These are phyloP conservation scores for Aspergillus baeticus DNA, from an alignment of 495 filamentous ascomycete genomes.

Conservation along the genomic window DNA sequence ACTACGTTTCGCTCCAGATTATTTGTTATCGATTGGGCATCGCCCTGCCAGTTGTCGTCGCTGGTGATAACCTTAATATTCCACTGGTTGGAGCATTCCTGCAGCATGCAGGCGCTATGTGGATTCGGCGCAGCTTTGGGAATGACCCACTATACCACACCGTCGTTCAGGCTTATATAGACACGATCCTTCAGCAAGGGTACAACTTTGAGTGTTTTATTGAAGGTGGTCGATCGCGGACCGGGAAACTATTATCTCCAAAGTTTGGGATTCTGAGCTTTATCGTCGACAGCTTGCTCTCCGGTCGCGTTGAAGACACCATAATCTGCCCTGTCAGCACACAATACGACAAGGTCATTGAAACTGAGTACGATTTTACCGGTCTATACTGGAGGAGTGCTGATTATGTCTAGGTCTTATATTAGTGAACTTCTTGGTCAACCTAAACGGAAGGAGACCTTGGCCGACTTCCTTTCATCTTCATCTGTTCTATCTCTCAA, in stretches of 20 bases:
- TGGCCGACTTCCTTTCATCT: conserved; percentile 81
- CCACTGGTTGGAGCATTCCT: conserved; percentile 86
- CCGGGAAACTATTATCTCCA: conserved; percentile 87
- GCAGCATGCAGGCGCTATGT: conserved; percentile 96
- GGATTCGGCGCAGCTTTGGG: conserved; percentile 88
- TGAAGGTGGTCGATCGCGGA: conserved; percentile 88
- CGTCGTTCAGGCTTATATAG: conserved; percentile 92
- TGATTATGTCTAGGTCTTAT: conserved; percentile 59
- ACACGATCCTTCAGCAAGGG: conserved; percentile 83
- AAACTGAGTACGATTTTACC: conserved; percentile 70
- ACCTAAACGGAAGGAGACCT: conserved; percentile 91
- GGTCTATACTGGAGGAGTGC: background rate
- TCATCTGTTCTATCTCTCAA: conserved; percentile 87
- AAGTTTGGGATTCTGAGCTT: conserved; percentile 97
- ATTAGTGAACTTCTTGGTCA: conserved; percentile 90
- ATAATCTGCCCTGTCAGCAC: conserved; percentile 93
- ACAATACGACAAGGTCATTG: conserved; percentile 98
- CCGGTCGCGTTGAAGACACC: conserved; percentile 84
- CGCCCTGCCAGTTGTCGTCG: conserved; percentile 86
- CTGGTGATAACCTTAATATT: conserved; percentile 95
- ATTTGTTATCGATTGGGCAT: conserved; percentile 94
- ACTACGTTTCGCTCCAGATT: conserved; percentile 90
- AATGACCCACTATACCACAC: conserved; percentile 88
- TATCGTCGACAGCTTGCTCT: conserved; percentile 83
- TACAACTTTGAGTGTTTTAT: conserved; percentile 97